Evolutionary conservation across 2,329 filamentous ascomycete genomes (phyloP).

Genomic region (Colletotrichum melonis): DNA sequence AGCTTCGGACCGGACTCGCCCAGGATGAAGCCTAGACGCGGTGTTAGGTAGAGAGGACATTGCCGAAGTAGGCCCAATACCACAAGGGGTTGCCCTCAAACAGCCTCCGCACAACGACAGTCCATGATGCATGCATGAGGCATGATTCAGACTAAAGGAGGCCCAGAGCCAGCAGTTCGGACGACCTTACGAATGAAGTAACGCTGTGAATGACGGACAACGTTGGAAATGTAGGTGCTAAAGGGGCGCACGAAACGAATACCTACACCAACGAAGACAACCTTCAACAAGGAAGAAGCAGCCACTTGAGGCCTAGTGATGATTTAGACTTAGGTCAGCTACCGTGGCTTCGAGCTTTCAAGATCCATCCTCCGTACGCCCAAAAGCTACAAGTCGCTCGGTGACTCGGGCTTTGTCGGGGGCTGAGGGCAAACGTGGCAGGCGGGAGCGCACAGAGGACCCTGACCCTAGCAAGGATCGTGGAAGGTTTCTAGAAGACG

Average conservation of each 20-base stretch:
- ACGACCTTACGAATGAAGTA: constrained; percentile 17
- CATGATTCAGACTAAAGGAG: constrained; percentile 17
- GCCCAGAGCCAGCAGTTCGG: constrained; percentile 25
- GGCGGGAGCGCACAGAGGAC: constrained; percentile 26
- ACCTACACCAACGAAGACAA: constrained; percentile 1
- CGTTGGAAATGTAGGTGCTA: neutral
- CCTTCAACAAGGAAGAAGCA: neutral
- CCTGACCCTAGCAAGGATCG: constrained; percentile 30
- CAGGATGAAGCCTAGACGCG: constrained; percentile 15
- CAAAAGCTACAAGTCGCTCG: neutral
- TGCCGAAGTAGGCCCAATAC: constrained; percentile 4
- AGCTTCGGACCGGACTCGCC: constrained; percentile 24
- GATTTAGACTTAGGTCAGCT: neutral
- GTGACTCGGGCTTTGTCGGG: neutral
- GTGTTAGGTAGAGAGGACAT: neutral
- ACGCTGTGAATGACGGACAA: neutral
- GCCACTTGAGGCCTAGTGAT: neutral
- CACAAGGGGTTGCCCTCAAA: neutral
- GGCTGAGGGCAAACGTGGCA: constrained; percentile 23
- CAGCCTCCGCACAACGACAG: constrained; percentile 9
- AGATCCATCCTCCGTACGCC: neutral
- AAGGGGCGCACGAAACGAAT: constrained; percentile 10
- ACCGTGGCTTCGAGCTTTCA: neutral
- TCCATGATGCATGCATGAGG: constrained; percentile 25
- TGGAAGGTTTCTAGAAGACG: constrained; percentile 35